Conservation (phyloP, 371 early-diverging fungal species). For the Paraphysoderma sedebokerense region DNA sequence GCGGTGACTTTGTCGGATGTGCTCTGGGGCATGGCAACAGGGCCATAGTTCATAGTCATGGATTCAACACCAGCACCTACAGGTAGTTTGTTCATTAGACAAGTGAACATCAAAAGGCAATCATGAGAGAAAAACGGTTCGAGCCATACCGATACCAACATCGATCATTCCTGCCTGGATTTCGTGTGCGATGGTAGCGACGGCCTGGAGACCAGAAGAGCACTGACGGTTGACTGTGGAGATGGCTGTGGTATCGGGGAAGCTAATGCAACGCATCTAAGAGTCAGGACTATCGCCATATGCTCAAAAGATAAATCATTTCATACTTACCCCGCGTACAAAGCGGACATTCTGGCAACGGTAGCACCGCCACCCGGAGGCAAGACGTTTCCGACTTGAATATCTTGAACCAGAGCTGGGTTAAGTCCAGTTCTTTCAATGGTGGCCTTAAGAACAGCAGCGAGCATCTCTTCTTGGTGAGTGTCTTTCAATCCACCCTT, state of each 20-base stretch:
- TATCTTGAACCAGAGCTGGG: constrained; percentile 78
- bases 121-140: too few relatives aligned
- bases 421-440: constrained; percentile 61
- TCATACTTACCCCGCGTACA: constrained; percentile 59
- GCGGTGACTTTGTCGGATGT: constrained; percentile 53
- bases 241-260: constrained; percentile 67
- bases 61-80: constrained; percentile 96
- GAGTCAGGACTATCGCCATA: not conserved
- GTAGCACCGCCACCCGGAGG: constrained; percentile 89
- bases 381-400: constrained; percentile 86
- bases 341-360: constrained; percentile 84
- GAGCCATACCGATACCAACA: constrained; percentile 87
- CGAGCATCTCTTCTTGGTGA: constrained; percentile 74
- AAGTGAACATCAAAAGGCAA: too few relatives aligned
- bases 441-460: constrained; percentile 58
- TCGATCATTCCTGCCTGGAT: constrained; percentile 86
- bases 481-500: constrained; percentile 91
- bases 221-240: constrained; percentile 93
- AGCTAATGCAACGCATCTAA: constrained; percentile 7
- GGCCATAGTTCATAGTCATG: constrained; percentile 87
- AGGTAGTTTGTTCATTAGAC: too few relatives aligned
- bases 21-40: constrained; percentile 49
- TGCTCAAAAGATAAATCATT: not conserved
- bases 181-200: constrained; percentile 72
- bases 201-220: constrained; percentile 91